Evolutionary conservation across 1,139 yeast species (phyloP), one percentile per base, ranked within the genome.

Genomic region (Suhomyces yuchorum): DNA sequence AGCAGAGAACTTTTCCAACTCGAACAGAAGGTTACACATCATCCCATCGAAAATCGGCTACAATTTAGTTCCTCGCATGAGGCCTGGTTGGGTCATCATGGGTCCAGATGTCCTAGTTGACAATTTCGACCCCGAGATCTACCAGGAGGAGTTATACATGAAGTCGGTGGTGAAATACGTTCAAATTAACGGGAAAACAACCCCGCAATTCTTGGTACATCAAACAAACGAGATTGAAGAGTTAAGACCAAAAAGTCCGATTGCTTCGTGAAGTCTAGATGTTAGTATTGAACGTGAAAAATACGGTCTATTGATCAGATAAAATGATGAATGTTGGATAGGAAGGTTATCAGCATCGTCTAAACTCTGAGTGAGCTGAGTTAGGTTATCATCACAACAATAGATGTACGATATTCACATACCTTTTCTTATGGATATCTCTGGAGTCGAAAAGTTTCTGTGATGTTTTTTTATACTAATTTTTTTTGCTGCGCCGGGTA

Each of bases 31-130:
- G 56, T 69, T 92, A 41, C 97, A 92, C 65, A 87, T 92, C 37
- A 77, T 92, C 23, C 97, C 97, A 0, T 78, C 85, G 7, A 70
- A 78, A 54, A 76, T 85, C 1, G 92, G 91, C 0, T 70, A 71
- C 52, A 71, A 78, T 43, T 73, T 75, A 38, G 92, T 93, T 0
- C 85, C 90, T 3, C 78, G 80, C 50, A 69, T 84, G 52, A 81
- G 97, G 56, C 85, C 84, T 2, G 97, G 98, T 2, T 92, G 98
- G 98, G 96, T 90, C 3, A 79, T 90, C 14, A 75, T 88, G 78
- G 81, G 93, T 54, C 97, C 97, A 0, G 96, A 91, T 65, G 81
- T 87, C 3, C 65, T 87, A 54, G 61, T 88, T 33, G 80, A 89
- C 61, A 89, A 89, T 62, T 89, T 92, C 51, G 61, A 64, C 45